Evolutionary conservation across 2,329 filamentous ascomycete species (phyloP).

Genomic region (Tolypocladium endophyticum): DNA sequence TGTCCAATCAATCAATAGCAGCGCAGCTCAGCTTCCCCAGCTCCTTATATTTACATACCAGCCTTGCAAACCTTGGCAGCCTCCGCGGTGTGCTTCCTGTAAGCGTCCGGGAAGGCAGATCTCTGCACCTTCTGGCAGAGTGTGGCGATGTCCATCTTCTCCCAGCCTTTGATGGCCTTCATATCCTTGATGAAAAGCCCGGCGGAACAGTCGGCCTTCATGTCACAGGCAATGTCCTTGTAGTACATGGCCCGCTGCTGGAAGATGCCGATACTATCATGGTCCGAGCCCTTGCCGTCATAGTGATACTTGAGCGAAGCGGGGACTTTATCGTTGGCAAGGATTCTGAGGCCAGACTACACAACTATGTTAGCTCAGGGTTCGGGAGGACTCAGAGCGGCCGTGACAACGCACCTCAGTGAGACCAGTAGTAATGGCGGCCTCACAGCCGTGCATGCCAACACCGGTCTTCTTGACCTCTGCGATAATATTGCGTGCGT

Average conservation of each 20-base stretch:
- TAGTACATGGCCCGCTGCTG: constrained; percentile 7
- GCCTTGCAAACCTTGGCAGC: not conserved
- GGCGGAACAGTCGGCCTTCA: constrained; percentile 6
- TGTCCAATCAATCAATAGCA: not conserved
- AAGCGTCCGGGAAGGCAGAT: not conserved
- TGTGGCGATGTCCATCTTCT: constrained; percentile 1
- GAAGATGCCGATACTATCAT: constrained; percentile 7
- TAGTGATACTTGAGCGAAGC: constrained; percentile 1
- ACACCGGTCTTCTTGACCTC: not conserved
- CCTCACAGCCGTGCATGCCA: not conserved
- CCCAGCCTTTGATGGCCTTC: constrained; percentile 1
- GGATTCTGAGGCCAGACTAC: constrained; percentile 4
- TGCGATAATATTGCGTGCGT: not conserved
- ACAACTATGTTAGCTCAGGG: not conserved
- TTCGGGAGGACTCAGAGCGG: not conserved
- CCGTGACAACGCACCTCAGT: not conserved
- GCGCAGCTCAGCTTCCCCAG: not conserved
- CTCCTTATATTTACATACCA: not conserved
- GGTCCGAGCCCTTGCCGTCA: constrained; percentile 3
- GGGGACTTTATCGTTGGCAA: constrained; percentile 2
- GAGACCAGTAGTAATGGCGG: not conserved
- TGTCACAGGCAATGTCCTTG: constrained; percentile 5
- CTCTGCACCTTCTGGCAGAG: not conserved
- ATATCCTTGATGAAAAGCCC: constrained; percentile 3
- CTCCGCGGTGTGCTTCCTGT: not conserved